phyloP scores from a whole-genome alignment of 2,329 filamentous ascomycete species.

The Fonsecaea erecta region DNA sequence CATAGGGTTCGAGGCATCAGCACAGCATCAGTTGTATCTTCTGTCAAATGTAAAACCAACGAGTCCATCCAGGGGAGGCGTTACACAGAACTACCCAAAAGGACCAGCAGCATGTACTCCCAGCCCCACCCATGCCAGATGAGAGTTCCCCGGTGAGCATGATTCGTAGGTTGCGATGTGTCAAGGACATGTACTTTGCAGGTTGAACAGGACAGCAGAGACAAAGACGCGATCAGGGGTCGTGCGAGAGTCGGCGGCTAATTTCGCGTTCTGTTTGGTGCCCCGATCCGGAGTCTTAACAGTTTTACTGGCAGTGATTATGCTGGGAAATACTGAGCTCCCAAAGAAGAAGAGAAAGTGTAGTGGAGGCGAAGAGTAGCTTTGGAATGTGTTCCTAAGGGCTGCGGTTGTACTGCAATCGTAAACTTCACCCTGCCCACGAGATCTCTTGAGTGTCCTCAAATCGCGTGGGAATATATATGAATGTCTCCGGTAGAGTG shows the following conservation, averaged over 20 bases:
- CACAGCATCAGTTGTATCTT: not conserved
- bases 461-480: not conserved
- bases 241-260: not conserved
- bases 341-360: not conserved
- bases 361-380: not conserved
- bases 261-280: not conserved
- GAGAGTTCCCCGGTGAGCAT: constrained; percentile 1
- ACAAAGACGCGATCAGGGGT: not conserved
- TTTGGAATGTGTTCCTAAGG: not conserved
- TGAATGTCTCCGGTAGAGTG: not conserved
- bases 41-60: not conserved
- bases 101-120: not conserved
- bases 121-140: not conserved
- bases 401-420: not conserved
- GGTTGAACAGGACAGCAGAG: not conserved
- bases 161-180: not conserved
- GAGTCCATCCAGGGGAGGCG: not conserved
- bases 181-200: not conserved
- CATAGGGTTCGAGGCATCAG: not conserved
- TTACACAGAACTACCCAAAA: constrained; percentile 2
- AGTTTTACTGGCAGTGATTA: not conserved
- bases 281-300: not conserved
- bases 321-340: not conserved
- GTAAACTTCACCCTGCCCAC: not conserved
- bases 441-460: not conserved